Base-by-base conservation (phyloP, 1,284 basidiomycete genomes). In the Cerioporus squamosus region DNA sequence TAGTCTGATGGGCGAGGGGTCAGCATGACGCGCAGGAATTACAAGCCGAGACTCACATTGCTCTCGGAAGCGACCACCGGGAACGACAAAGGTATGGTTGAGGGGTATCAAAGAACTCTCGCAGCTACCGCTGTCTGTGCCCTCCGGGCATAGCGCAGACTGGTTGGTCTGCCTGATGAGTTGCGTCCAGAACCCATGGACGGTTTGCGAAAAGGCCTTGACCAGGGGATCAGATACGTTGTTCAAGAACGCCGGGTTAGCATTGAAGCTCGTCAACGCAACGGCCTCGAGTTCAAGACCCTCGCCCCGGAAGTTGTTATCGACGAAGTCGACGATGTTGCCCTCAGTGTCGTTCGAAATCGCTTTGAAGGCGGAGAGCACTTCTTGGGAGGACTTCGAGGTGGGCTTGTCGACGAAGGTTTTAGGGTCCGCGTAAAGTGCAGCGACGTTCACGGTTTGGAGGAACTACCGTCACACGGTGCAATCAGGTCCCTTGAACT, bases 391-490 rank as follows among this genome's bases (percentile, higher is more conserved):
- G 0, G 81, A 74, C 64, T 85, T 83, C 66, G 77, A 80, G 0
- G 94, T 95, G 1, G 93, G 94, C 79, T 94, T 97, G 80, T 97
- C 95, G 15, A 92, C 90, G 71, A 97, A 91, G 0, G 91, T 94
- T 76, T 97, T 97, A 52, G 88, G 88, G 73, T 98, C 95, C 0
- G 79, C 68, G 72, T 85, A 98, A 33, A 93, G 76, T 26, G 82
- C 72, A 0, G 94, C 88, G 44, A 97, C 67, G 74, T 95, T 90
- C 56, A 97, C 88, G 1, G 93, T 90, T 82, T 95, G 93, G 31
- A 96, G 77, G 6, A 95, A 70, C 90, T 93, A 60, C n/a, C 40
- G 56, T 20, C 45, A 29, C 56, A 38, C 3, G 14, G 3, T 22
- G 15, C 10, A 31, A 31, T 47, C 33, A 36, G 29, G 26, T 5